Evolutionary conservation across 768 basidiomycete genomes (phyloP).

Genomic region (Porpolomopsis calyptriformis): DNA sequence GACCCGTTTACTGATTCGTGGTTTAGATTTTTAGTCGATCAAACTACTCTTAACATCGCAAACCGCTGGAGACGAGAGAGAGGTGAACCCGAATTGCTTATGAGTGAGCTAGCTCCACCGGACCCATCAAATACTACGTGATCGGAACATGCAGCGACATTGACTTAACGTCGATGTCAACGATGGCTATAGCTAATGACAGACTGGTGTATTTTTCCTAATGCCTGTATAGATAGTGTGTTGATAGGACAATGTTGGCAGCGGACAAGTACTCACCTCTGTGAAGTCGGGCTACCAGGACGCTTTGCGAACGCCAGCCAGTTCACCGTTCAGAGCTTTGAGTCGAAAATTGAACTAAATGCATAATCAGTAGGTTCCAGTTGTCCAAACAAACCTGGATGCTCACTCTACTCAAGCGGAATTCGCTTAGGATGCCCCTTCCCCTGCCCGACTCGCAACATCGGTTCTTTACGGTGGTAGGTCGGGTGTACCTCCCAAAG

Average conservation of each 20-base stretch:
- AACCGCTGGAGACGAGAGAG: conserved; percentile 87
- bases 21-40: conserved; percentile 68
- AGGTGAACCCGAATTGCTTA: conserved; percentile 61
- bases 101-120: conserved; percentile 38
- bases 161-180: neutral
- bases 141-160: neutral
- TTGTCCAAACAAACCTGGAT: conserved; percentile 10
- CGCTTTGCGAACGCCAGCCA: conserved; percentile 83
- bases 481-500: conserved; percentile 71
- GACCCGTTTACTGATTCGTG: conserved; percentile 3
- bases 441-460: conserved; percentile 80
- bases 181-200: too few species aligned
- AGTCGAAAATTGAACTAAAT: conserved; percentile 80
- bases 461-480: conserved; percentile 82
- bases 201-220: too few species aligned
- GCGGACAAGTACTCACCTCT: neutral
- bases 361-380: neutral
- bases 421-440: conserved; percentile 81
- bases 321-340: conserved; percentile 70
- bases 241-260: neutral
- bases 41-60: conserved; percentile 51
- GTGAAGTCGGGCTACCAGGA: conserved; percentile 57
- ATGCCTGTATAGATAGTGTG: too few species aligned
- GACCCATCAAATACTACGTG: conserved; percentile 19
- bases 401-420: conserved; percentile 70